Evolutionary conservation across 371 early-diverging fungal species (phyloP), one percentile per base, ranked within the genome.

Genomic region (Mucor velutinosus): DNA sequence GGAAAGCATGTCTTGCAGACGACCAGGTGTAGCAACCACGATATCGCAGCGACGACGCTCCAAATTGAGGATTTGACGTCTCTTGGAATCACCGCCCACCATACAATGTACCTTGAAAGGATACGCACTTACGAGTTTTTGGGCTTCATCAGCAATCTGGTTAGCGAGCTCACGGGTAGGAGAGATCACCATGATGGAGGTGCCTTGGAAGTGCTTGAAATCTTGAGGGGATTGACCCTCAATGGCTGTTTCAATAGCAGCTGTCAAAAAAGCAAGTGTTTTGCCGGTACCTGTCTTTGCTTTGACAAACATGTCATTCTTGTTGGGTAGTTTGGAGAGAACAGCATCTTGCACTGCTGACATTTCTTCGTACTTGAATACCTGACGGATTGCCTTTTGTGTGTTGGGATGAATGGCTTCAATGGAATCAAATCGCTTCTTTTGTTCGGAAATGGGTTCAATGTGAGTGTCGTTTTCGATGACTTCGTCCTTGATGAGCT

Each of bases 281-380:
- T 98, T 98, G 49, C 99, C 99, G 0, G 97, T 97, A 70, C 99
- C 99, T 8, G 99, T 99, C 79, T 97, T 97, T 15, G 99, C 99
- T 72, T 92, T 90, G 64, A 94, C 89, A 83, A 93, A 86, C 72
- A 96, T 82, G 70, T 97, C 96, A 4, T 73, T 70, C n/a, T 83
- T 76, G 27, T 90, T 88, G 7, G 97, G 97, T 23, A 94, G 62
- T 32, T 81, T 71, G 5, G 86, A 80, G 41, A 95, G 77, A 4
- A 97, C 92, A 55, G 88, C 89, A 33, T 91, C 81, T 73, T 97
- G 97, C 4, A 96, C 95, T 66, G 87, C 77, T 60, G 95, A 91
- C 88, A 94, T 93, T 25, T 73, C 76, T 55, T 87, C 78, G 70
- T 91, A 95, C 67, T 87, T 82, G 82, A 96, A 94, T 4, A 87